phyloP scores from a whole-genome alignment of 73 alveolate genomes.

The Tetrahymena thermophila region DNA sequence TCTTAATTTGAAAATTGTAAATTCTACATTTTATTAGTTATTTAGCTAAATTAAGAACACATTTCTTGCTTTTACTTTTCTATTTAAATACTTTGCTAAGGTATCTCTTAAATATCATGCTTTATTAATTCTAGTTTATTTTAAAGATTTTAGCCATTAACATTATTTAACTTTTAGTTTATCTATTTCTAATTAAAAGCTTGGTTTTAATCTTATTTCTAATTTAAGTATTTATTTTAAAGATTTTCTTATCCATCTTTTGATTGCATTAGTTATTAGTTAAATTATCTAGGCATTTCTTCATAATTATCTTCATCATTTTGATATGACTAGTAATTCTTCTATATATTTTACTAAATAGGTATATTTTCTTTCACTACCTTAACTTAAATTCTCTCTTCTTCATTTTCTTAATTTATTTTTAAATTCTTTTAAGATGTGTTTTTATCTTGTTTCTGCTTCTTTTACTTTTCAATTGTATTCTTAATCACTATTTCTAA shows the following conservation, averaged over 20 bases:
- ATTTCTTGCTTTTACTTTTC: not conserved
- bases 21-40: not conserved
- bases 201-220: not conserved
- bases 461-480: conserved; percentile 23
- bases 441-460: not conserved
- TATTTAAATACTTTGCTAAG: not conserved
- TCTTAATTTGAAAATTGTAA: not conserved
- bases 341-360: not conserved
- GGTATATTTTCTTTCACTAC: not conserved
- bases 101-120: not conserved
- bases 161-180: not conserved
- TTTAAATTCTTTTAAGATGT: not conserved
- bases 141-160: not conserved
- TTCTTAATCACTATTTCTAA: conserved; percentile 49
- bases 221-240: not conserved
- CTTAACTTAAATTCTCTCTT: not conserved
- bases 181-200: not conserved
- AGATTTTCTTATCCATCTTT: not conserved
- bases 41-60: not conserved
- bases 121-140: not conserved
- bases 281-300: not conserved
- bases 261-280: not conserved
- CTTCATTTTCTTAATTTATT: not conserved
- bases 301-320: not conserved
- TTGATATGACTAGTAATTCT: not conserved